phyloP scores from a whole-genome alignment of 164 flowering plant genomes.

The Dillenia turbinata region DNA sequence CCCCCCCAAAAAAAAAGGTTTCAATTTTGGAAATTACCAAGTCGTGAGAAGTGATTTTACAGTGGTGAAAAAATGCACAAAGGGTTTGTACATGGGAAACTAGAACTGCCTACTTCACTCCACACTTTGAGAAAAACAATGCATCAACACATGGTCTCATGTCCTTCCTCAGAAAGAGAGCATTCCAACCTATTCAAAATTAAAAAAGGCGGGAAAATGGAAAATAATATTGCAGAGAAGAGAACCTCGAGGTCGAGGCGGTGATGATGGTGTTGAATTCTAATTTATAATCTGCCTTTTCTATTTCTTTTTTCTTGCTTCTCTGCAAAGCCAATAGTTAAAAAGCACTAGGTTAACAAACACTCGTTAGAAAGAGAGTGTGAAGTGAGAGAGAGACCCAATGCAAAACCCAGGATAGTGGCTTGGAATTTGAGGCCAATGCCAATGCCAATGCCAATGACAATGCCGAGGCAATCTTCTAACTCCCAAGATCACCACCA shows the following conservation, averaged over 20 bases:
- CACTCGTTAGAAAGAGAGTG: slow-evolving; percentile 4
- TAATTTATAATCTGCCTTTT: slow-evolving; percentile 6
- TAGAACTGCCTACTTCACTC: too few relatives aligned
- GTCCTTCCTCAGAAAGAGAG: slow-evolving; percentile 23
- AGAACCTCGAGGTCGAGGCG: neutral
- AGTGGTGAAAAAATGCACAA: too few relatives aligned
- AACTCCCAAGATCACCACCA: slow-evolving; percentile 11
- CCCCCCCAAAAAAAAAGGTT: too few relatives aligned
- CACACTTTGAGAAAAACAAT: slow-evolving; percentile 43
- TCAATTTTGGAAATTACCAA: too few relatives aligned
- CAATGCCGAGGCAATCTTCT: slow-evolving; percentile 37
- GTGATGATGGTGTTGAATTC: slow-evolving; percentile 10
- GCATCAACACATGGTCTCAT: slow-evolving; percentile 57
- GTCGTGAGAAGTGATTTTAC: too few relatives aligned
- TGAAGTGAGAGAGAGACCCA: slow-evolving; percentile 39
- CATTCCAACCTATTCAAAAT: slow-evolving; percentile 6
- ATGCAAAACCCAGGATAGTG: slow-evolving; percentile 53
- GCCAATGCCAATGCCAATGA: slow-evolving; percentile 36
- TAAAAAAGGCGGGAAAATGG: neutral
- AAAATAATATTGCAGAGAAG: neutral
- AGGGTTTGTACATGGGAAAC: too few relatives aligned
- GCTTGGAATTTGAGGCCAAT: slow-evolving; percentile 58
- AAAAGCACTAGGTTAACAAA: neutral
- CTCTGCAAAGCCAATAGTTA: neutral
- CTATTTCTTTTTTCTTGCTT: slow-evolving; percentile 8